phyloP scores from a whole-genome alignment of 805 yeast genomes.

The Candida argentea region DNA sequence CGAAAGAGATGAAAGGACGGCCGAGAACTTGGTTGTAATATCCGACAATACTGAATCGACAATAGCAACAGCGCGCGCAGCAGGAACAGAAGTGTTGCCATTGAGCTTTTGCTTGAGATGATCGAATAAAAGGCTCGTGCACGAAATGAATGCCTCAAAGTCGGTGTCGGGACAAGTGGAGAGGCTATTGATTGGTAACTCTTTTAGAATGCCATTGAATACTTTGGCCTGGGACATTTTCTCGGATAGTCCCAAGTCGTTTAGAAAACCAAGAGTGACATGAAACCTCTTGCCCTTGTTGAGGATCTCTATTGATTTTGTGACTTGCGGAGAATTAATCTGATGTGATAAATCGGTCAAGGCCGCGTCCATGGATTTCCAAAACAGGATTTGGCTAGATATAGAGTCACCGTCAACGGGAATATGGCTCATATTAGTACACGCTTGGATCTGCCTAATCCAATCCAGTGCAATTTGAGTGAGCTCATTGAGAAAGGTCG shows the following conservation, averaged over 20 bases:
- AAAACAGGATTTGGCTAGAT: conserved; percentile 62
- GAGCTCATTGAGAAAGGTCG: conserved; percentile 53
- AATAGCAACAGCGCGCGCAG: conserved; percentile 51
- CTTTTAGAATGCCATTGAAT: conserved; percentile 57
- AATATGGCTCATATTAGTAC: conserved; percentile 44
- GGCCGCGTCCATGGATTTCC: conserved; percentile 64
- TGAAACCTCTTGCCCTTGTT: conserved; percentile 70
- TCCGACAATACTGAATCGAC: conserved; percentile 58
- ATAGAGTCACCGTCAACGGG: conserved; percentile 44
- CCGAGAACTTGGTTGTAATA: conserved; percentile 34
- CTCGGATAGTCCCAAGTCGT: conserved; percentile 60
- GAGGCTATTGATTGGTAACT: conserved; percentile 58
- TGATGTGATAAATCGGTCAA: conserved; percentile 49
- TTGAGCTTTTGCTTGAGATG: conserved; percentile 56
- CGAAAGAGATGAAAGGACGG: conserved; percentile 24
- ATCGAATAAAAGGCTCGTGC: conserved; percentile 39
- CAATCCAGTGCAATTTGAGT: conserved; percentile 65
- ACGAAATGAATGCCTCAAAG: conserved; percentile 33
- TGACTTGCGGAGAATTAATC: conserved; percentile 42
- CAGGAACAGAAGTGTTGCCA: conserved; percentile 45
- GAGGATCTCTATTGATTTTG: conserved; percentile 48
- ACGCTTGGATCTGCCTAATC: conserved; percentile 52
- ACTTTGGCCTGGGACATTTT: conserved; percentile 40
- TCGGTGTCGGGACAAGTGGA: conserved; percentile 10
- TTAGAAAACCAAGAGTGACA: conserved; percentile 59